These are phyloP conservation scores for Lathyrus aphaca DNA, from an alignment of 306 rosid genomes.

Conservation along the genomic window DNA sequence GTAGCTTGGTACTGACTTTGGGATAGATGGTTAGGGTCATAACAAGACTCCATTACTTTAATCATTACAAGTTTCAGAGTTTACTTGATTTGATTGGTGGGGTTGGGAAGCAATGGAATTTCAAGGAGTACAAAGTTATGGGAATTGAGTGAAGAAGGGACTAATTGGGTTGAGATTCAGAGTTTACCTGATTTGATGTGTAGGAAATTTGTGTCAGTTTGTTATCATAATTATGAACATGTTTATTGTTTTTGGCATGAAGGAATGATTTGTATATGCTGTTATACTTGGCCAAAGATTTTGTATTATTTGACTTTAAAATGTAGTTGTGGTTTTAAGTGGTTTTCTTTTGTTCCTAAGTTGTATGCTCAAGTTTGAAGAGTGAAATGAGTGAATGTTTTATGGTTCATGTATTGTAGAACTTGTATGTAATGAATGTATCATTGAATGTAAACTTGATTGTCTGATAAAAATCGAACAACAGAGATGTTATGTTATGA, in stretches of 20 bases:
- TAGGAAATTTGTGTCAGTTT: conserved; percentile 72
- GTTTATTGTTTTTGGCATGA: conserved; percentile 92
- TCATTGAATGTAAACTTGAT: too few species aligned
- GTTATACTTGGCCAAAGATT: conserved; percentile 94
- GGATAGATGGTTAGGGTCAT: too few species aligned
- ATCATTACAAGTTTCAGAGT: too few species aligned
- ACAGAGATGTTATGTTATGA: too few species aligned
- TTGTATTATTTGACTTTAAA: conserved; percentile 74
- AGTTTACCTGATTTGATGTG: conserved; percentile 79
- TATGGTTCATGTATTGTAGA: neutral
- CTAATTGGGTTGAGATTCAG: conserved; percentile 63
- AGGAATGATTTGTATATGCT: conserved; percentile 86
- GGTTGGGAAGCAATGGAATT: conserved; percentile 75
- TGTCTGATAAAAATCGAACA: too few species aligned
- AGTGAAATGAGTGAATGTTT: neutral
- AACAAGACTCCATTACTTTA: too few species aligned
- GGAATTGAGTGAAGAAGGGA: conserved; percentile 55
- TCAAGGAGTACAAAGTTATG: conserved; percentile 72
- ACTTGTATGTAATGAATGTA: too few species aligned
- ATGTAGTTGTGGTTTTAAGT: conserved; percentile 85
- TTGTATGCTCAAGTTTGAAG: conserved; percentile 54
- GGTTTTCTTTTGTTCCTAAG: conserved; percentile 85
- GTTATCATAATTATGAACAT: conserved; percentile 88
- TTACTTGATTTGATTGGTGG: conserved; percentile 89
- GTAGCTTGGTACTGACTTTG: too few species aligned